Evolutionary conservation across 805 yeast genomes (phyloP).

Genomic region (Pichia occidentalis): DNA sequence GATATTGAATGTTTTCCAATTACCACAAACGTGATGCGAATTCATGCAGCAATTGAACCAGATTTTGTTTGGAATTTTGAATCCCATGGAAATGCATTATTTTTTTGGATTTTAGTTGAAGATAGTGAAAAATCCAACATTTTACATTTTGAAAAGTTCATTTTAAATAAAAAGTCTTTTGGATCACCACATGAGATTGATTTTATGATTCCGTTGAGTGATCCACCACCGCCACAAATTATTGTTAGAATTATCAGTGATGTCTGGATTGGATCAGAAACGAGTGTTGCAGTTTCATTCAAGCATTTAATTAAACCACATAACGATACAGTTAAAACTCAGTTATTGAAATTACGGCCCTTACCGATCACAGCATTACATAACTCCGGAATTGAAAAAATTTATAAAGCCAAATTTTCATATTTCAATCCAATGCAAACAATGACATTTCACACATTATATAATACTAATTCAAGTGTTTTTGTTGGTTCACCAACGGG

Average conservation of each 20-base stretch:
- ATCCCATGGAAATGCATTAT: constrained; percentile 75
- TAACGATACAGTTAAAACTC: constrained; percentile 80
- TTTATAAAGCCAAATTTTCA: constrained; percentile 62
- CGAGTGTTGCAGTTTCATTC: constrained; percentile 71
- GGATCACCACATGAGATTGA: constrained; percentile 64
- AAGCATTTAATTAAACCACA: constrained; percentile 86
- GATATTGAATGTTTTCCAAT: constrained; percentile 85
- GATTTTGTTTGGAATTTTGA: constrained; percentile 83
- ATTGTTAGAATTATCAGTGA: constrained; percentile 77
- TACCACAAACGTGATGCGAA: constrained; percentile 76
- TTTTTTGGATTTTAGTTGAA: constrained; percentile 91
- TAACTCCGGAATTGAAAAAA: constrained; percentile 54
- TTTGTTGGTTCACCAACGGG: constrained; percentile 98
- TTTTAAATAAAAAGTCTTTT: constrained; percentile 54
- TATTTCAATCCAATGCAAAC: constrained; percentile 99
- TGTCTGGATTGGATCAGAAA: constrained; percentile 82
- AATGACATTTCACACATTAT: constrained; percentile 86
- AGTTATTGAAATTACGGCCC: constrained; percentile 74
- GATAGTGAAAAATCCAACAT: constrained; percentile 69
- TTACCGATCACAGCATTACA: constrained; percentile 78
- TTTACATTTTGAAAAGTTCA: constrained; percentile 75
- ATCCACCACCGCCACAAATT: constrained; percentile 87
- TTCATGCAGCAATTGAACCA: constrained; percentile 62
- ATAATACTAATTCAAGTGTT: constrained; percentile 69
- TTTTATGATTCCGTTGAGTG: constrained; percentile 85